Evolutionary conservation across 2,329 filamentous ascomycete genomes (phyloP).

Genomic region (Nothophoma quercina): DNA sequence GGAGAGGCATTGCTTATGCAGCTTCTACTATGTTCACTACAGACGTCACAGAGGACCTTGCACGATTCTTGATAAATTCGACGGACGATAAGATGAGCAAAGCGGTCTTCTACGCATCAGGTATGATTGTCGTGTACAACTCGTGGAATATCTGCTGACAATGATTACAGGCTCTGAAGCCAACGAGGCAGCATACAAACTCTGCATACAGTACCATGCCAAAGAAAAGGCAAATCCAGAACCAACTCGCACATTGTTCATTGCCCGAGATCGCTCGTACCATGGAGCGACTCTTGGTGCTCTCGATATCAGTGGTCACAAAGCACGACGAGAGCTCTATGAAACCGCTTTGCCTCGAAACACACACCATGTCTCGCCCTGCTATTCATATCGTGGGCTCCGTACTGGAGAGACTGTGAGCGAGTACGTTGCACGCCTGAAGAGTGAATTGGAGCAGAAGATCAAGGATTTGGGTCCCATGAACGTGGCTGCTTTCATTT

Average conservation of each 20-base stretch:
- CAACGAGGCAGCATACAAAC: constrained; percentile 72
- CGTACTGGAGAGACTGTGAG: constrained; percentile 60
- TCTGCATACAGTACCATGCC: constrained; percentile 71
- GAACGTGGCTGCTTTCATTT: constrained; percentile 74
- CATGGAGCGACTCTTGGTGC: constrained; percentile 76
- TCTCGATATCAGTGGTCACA: constrained; percentile 70
- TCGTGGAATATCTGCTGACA: not conserved
- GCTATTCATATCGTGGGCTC: constrained; percentile 69
- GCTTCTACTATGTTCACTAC: constrained; percentile 67
- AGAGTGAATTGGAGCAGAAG: constrained; percentile 70
- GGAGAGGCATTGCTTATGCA: constrained; percentile 63
- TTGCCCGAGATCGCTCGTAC: constrained; percentile 71
- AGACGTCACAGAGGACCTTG: constrained; percentile 61
- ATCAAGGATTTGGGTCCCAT: constrained; percentile 69
- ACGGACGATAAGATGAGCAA: constrained; percentile 62
- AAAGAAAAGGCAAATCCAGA: constrained; percentile 61
- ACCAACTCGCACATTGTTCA: constrained; percentile 65
- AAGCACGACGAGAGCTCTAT: constrained; percentile 66
- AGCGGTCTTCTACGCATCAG: constrained; percentile 66
- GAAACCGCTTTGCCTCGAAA: constrained; percentile 65
- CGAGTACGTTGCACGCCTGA: constrained; percentile 67
- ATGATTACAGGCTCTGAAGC: constrained; percentile 63
- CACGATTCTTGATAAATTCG: constrained; percentile 57
- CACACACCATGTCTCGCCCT: constrained; percentile 69
- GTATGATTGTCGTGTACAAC: constrained; percentile 48